These are phyloP conservation scores for Xylariaceae sp. DNA, from an alignment of 2,329 filamentous ascomycete species.

Conservation along the genomic window DNA sequence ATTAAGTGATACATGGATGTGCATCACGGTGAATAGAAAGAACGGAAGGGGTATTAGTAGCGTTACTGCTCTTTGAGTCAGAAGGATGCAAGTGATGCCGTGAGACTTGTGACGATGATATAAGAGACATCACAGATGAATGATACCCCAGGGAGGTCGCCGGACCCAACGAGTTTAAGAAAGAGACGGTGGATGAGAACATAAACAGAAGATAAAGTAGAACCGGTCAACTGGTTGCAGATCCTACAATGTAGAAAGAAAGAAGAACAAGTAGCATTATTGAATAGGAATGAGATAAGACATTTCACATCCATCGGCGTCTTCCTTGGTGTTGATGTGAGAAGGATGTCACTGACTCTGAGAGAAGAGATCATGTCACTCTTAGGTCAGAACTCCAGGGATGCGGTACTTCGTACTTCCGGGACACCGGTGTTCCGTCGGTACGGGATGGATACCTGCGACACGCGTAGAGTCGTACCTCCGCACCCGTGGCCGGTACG, in stretches of 20 bases:
- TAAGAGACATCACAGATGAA: constrained; percentile 9
- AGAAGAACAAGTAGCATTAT: not conserved
- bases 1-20: not conserved
- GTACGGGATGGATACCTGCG: too few species aligned
- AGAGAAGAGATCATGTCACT: too few species aligned
- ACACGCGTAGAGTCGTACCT: too few species aligned
- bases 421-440: too few species aligned
- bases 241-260: constrained; percentile 22
- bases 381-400: too few species aligned
- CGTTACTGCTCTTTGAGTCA: not conserved
- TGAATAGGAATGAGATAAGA: too few species aligned
- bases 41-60: not conserved
- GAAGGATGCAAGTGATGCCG: not conserved
- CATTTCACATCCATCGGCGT: too few species aligned
- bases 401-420: too few species aligned
- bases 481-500: too few species aligned
- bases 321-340: too few species aligned
- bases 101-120: not conserved
- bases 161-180: not conserved
- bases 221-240: not conserved
- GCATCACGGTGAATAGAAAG: not conserved
- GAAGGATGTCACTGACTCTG: too few species aligned
- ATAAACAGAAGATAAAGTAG: constrained; percentile 8
- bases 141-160: constrained; percentile 14
- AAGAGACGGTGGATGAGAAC: constrained; percentile 4